Base-by-base conservation (phyloP, 2,329 filamentous ascomycete genomes). In the Scedosporium aurantiacum region DNA sequence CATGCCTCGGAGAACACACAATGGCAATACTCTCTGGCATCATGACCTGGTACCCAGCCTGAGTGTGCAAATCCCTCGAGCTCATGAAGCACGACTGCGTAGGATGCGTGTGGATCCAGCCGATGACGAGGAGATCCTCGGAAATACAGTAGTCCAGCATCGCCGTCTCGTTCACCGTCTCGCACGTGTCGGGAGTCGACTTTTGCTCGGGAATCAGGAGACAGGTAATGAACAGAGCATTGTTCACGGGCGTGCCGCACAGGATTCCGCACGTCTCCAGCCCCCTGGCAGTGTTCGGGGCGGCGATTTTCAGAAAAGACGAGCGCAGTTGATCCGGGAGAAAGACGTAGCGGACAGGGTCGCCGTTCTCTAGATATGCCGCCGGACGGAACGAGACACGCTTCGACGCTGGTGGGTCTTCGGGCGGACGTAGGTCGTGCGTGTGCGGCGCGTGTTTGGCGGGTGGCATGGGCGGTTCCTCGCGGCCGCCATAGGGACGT, bases 21-120 rank as follows among this genome's bases (percentile, higher is more conserved):
- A 99, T 96, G 3, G 94, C 94, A 64, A 99, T 91, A 68, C 90
- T 95, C 78, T 99, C 94, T 0, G 91, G 88, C 75, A 97, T 83
- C 91, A 97, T 97, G 63, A 94, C 86, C 74, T 99, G 94, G 71
- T 97, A 97, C 10, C 91, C 91, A 2, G 87, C 87, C 70, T 96
- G 93, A 0, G 95, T 99, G 70, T 99, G 94, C 66, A 97, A 71
- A 70, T 99, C 94, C 58, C 93, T 81, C 57, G 89, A 94, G 71
- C 91, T 96, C 90, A 99, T 95, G 72, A 99, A 99, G 73, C 94
- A 99, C 0, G 91, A 95, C 75, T 99, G 94, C 0, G 88, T 91
- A 0, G 94, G 94, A 72, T 99, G 94, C 0, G 94, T 99, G 71
- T 99, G 94, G 64, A 99, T 99, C 94, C 94, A 99, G 45, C 93